Evolutionary conservation across 169 alveolate species (phyloP).

Genomic region (Cryptosporidium viatorum): DNA sequence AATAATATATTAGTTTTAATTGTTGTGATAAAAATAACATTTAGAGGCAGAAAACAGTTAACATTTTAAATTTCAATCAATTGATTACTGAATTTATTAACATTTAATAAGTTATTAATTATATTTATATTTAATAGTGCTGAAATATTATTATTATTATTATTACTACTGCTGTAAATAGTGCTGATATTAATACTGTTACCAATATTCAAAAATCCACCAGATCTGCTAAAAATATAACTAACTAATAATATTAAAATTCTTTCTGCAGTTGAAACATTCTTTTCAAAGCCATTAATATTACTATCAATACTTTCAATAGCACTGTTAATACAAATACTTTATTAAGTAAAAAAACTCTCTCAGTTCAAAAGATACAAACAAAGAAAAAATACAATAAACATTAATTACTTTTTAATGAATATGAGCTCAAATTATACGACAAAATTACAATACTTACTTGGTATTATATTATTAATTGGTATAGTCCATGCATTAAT

Average conservation of each 20-base stretch:
- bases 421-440: background rate
- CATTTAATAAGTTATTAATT: background rate
- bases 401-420: background rate
- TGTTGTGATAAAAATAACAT: background rate
- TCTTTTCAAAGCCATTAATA: too few species aligned
- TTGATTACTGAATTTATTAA: background rate
- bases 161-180: background rate
- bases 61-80: too few species aligned
- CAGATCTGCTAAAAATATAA: background rate
- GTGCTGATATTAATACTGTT: background rate
- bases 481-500: conserved; percentile 35
- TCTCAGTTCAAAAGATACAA: background rate
- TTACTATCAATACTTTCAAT: background rate
- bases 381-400: background rate
- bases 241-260: background rate
- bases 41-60: background rate
- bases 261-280: background rate
- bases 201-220: background rate
- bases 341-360: background rate
- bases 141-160: background rate
- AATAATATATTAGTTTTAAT: background rate
- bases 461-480: background rate
- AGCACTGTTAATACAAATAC: too few species aligned
- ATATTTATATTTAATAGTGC: background rate
- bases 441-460: background rate